A percentile compares a stretch with the other conserved stretches of the same genome.
phyloP scores from a whole-genome alignment of 306 rosid genomes.

The Erythrophleum fordii region DNA sequence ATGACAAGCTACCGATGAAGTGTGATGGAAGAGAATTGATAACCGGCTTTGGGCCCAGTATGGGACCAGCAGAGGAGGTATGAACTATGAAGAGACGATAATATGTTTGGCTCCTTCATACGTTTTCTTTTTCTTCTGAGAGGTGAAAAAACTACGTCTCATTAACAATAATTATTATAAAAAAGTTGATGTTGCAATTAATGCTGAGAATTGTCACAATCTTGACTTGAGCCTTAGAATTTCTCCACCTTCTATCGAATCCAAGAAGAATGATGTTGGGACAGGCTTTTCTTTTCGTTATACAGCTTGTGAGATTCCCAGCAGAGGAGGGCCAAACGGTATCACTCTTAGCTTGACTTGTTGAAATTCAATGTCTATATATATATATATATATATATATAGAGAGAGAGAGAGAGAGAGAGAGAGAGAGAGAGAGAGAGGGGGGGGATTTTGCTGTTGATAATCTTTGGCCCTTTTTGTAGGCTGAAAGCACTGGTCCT shows the following conservation, averaged over 20 bases:
- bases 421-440: background rate
- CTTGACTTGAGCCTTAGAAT: slow-evolving; percentile 82
- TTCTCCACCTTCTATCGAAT: slow-evolving; percentile 51
- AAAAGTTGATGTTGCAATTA: background rate
- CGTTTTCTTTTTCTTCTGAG: background rate
- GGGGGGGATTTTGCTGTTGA: background rate
- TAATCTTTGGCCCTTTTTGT: background rate
- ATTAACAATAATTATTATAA: background rate
- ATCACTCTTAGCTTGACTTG: slow-evolving; percentile 10
- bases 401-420: no score
- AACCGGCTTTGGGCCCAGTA: slow-evolving; percentile 51
- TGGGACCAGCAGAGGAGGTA: slow-evolving; percentile 56
- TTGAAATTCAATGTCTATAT: background rate
- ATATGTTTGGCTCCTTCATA: background rate
- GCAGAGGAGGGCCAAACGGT: slow-evolving; percentile 50
- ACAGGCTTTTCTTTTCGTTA: slow-evolving; percentile 5
- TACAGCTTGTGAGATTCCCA: slow-evolving; percentile 17
- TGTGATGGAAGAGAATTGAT: slow-evolving; percentile 60
- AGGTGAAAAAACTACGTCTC: background rate
- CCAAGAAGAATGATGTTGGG: slow-evolving; percentile 37
- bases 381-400: no score
- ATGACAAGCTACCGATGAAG: slow-evolving; percentile 63
- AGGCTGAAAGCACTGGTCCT: slow-evolving; percentile 2
- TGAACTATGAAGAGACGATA: slow-evolving; percentile 30
- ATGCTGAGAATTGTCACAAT: slow-evolving; percentile 52